Evolutionary conservation across 1,139 yeast species (phyloP).

Genomic region (Saccharomyces pastorianus): DNA sequence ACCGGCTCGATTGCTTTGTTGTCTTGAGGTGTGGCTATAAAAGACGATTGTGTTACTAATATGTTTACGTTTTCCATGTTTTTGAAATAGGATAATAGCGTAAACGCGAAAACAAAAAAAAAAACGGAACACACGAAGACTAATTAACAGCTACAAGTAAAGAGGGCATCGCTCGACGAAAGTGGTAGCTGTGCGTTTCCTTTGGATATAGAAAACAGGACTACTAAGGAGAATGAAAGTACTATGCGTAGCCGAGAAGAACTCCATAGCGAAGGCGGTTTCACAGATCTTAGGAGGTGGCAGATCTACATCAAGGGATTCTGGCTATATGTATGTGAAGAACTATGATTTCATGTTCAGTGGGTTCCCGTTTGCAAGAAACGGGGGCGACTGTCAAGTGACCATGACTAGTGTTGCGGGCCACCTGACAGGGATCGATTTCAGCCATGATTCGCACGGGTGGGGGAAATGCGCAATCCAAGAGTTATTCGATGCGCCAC

Average conservation of each 20-base stretch:
- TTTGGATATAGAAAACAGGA: neutral
- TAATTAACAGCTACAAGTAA: neutral
- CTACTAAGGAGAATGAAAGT: conserved; percentile 45
- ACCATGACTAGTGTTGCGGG: conserved; percentile 92
- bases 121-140: conserved; percentile 6
- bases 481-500: conserved; percentile 61
- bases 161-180: neutral
- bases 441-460: conserved; percentile 41
- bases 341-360: conserved; percentile 72
- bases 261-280: conserved; percentile 86
- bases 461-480: conserved; percentile 71
- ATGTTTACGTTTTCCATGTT: neutral
- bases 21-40: rapidly evolving
- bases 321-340: conserved; percentile 57
- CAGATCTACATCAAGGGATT: conserved; percentile 39
- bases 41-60: neutral
- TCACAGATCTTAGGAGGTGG: conserved; percentile 74
- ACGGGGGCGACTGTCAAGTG: conserved; percentile 44
- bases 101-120: neutral
- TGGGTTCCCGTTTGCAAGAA: conserved; percentile 36
- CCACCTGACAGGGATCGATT: conserved; percentile 62
- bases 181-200: neutral
- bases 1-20: too few species aligned
- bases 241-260: conserved; percentile 95
- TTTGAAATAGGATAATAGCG: neutral